These are phyloP conservation scores for Syncephalastrum racemosum DNA, from an alignment of 371 early-diverging fungal species.

Conservation along the genomic window DNA sequence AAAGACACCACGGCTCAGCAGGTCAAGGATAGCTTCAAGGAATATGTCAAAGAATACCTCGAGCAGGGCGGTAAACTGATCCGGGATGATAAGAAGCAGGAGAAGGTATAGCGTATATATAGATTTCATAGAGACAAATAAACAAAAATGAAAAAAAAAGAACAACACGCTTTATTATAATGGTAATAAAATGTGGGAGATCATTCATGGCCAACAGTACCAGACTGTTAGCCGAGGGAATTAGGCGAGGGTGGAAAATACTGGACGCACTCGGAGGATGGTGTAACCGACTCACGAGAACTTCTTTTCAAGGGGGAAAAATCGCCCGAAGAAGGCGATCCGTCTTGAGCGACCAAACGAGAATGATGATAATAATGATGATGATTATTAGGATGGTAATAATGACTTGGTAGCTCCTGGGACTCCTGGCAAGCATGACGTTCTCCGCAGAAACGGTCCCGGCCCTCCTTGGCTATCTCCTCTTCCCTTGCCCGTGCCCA, in stretches of 20 bases:
- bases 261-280: constrained; percentile 20
- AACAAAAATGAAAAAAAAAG: constrained; percentile 5
- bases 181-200: too few relatives aligned
- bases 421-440: constrained; percentile 8
- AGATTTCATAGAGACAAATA: background rate
- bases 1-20: constrained; percentile 68
- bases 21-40: constrained; percentile 61
- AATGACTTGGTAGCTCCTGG: background rate
- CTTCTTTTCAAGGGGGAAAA: background rate
- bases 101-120: background rate
- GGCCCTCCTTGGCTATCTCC: too few relatives aligned
- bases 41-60: constrained; percentile 51
- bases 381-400: background rate
- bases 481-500: constrained; percentile 15
- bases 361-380: background rate
- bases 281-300: constrained; percentile 2
- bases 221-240: constrained; percentile 11
- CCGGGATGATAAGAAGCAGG: constrained; percentile 5
- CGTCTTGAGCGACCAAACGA: too few relatives aligned
- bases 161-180: background rate
- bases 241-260: constrained; percentile 44
- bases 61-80: constrained; percentile 43
- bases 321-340: too few relatives aligned
- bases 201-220: too few relatives aligned
- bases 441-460: constrained; percentile 16